A percentile compares a stretch with the other conserved stretches of the same genome.
Evolutionary conservation across 352 stramenopile species (phyloP).

Genomic region (Phytopythium boreale): DNA sequence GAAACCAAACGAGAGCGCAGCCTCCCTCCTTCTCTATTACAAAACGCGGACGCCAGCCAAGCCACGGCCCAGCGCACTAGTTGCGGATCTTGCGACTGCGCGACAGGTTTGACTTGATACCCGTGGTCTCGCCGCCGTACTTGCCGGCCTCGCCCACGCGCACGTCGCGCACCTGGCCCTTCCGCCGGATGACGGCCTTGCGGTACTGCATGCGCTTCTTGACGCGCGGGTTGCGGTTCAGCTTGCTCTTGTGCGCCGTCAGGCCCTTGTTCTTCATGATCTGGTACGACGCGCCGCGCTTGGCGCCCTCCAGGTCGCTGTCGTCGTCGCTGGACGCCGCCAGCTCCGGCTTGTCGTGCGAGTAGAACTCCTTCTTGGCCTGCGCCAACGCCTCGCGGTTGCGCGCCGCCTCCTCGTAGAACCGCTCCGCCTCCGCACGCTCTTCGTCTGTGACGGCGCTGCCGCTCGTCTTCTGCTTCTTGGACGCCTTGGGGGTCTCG

Average conservation of each 20-base stretch:
- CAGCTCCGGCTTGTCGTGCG: conserved; percentile 56
- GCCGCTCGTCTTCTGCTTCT: conserved; percentile 47
- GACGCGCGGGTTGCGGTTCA: conserved; percentile 98
- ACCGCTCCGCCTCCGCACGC: conserved; percentile 55
- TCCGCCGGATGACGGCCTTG: conserved; percentile 96
- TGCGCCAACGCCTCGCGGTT: conserved; percentile 54
- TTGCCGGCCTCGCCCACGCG: conserved; percentile 80
- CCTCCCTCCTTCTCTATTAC: conserved; percentile 5
- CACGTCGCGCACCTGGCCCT: conserved; percentile 95
- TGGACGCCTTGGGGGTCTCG: conserved; percentile 24
- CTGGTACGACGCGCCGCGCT: conserved; percentile 90
- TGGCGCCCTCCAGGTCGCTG: conserved; percentile 79
- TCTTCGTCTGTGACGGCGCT: conserved; percentile 35
- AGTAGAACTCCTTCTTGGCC: conserved; percentile 79
- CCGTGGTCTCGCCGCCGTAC: conserved; percentile 87
- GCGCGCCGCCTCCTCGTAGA: conserved; percentile 63
- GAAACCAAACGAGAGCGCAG: background rate
- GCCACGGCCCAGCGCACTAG: conserved; percentile 32
- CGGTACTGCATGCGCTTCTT: conserved; percentile 98
- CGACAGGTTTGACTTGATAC: conserved; percentile 89
- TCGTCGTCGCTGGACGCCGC: conserved; percentile 46
- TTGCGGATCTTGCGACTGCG: conserved; percentile 90
- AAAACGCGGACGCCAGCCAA: background rate
- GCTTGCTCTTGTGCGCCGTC: conserved; percentile 97
- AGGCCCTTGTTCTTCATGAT: conserved; percentile 99